Evolutionary conservation across 805 yeast genomes (phyloP).

Genomic region (Candida wancherniae): DNA sequence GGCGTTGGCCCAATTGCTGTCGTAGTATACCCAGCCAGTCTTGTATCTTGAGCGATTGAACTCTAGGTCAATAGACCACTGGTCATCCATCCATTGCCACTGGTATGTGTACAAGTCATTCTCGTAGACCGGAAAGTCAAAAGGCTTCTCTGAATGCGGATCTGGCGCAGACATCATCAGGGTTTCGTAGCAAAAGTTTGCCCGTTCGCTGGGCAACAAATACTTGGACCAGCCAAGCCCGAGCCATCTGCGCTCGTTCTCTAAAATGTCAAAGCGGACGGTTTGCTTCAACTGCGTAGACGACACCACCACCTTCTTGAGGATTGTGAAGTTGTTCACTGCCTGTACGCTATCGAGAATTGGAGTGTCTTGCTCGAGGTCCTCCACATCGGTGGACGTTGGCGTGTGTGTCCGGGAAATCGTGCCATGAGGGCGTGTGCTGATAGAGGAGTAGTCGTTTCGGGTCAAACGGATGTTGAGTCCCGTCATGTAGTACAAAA

Average conservation of each 20-base stretch:
- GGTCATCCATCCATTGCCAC: conserved; percentile 56
- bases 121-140: conserved; percentile 43
- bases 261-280: conserved; percentile 47
- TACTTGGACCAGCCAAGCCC: conserved; percentile 56
- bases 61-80: conserved; percentile 45
- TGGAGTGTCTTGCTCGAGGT: conserved; percentile 1
- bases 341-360: conserved; percentile 17
- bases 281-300: conserved; percentile 43
- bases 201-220: conserved; percentile 49
- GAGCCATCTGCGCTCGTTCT: conserved; percentile 59
- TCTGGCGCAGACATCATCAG: conserved; percentile 29
- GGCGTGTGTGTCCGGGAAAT: conserved; percentile 14
- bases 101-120: conserved; percentile 34
- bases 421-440: conserved; percentile 10
- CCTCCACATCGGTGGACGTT: conserved; percentile 5
- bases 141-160: conserved; percentile 17
- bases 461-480: conserved; percentile 20
- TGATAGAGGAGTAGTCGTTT: conserved; percentile 5
- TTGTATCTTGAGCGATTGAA: conserved; percentile 32
- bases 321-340: conserved; percentile 34
- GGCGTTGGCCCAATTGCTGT: conserved; percentile 46
- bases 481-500: conserved; percentile 40
- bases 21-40: conserved; percentile 54
- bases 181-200: conserved; percentile 43
- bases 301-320: conserved; percentile 34